Base-by-base conservation (phyloP, 805 yeast genomes). In the Candida golubevii region DNA sequence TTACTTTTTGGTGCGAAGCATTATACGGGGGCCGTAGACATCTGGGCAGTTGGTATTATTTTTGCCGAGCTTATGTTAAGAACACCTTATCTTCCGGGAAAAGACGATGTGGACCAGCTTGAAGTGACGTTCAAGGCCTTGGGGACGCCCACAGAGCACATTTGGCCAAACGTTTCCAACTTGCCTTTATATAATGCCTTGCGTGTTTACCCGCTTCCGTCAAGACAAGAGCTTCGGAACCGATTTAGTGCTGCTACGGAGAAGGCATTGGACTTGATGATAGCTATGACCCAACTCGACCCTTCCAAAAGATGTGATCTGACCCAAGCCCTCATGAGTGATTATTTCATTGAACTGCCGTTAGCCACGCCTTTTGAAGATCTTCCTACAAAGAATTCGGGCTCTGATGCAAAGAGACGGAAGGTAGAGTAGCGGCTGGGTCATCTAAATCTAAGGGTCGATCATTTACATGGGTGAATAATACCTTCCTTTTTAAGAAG, bases 51-150 rank as follows among this genome's bases (percentile, higher is more conserved):
- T 34, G 76, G 76, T 3, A 70, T 71, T 15, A 91, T 93, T 3
- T 93, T 93, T 69, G 98, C 98, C 0, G 99, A 93, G 58, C 67
- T 93, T 54, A 88, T 93, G 97, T 71, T 93, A 53, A 74, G 99
- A 59, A 88, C 88, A 3, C 99, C 99, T 1, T 93, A 93, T 63
- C 66, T 95, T 36, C 96, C 99, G 0, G 99, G 98, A 1, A 81
- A 80, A 54, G 88, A 86, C 52, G 99, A 93, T 61, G 63, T 80
- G 2, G 96, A 90, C 59, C 99, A 93, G 61, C 65, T 90, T 33
- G 95, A 85, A 39, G 85, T 89, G n/a, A 93, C 98, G 0, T 91
- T 93, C 62, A 80, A 87, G 58, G 99, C 98, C 0, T 67, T 91
- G 46, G 99, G 99, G 0, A 90, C 99, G 0, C 99, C 99, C 5